phyloP scores from a whole-genome alignment of 1,139 yeast species.

The Sugiyamaella paludigena region DNA sequence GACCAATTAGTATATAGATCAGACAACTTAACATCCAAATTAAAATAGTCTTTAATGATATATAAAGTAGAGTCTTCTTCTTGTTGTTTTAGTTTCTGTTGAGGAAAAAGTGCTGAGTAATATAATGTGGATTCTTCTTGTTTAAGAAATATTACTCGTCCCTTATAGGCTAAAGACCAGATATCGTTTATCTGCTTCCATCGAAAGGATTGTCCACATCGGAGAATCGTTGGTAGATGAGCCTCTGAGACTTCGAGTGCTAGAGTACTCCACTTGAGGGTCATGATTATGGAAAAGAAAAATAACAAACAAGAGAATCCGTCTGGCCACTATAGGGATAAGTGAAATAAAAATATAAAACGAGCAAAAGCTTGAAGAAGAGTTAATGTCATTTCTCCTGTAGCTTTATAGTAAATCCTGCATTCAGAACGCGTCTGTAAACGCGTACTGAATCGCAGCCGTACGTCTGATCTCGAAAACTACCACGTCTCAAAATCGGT shows the following conservation, averaged over 20 bases:
- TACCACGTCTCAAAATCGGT: too few species aligned
- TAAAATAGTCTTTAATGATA: slow-evolving; percentile 66
- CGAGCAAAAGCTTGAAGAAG: too few species aligned
- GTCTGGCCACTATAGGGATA: too few species aligned
- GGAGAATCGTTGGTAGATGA: slow-evolving; percentile 61
- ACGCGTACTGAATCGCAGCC: too few species aligned
- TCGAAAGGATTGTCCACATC: slow-evolving; percentile 74
- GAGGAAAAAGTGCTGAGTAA: slow-evolving; percentile 31
- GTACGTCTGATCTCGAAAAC: too few species aligned
- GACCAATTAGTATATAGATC: slow-evolving; percentile 64
- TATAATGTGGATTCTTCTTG: slow-evolving; percentile 36
- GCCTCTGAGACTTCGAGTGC: slow-evolving; percentile 47
- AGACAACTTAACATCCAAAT: slow-evolving; percentile 54
- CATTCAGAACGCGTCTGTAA: too few species aligned
- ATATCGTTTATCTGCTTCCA: slow-evolving; percentile 36
- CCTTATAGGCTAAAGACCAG: slow-evolving; percentile 39
- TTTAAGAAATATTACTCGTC: slow-evolving; percentile 36
- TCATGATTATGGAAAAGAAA: neutral
- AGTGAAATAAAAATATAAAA: too few species aligned
- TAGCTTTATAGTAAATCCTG: too few species aligned
- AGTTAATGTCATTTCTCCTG: too few species aligned
- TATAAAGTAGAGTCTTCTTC: slow-evolving; percentile 41
- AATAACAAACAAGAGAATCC: too few species aligned
- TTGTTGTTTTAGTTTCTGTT: slow-evolving; percentile 7
- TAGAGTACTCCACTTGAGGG: slow-evolving; percentile 29